Conservation (phyloP, 441 rosid genomes). For the Populus trichocarpa region DNA sequence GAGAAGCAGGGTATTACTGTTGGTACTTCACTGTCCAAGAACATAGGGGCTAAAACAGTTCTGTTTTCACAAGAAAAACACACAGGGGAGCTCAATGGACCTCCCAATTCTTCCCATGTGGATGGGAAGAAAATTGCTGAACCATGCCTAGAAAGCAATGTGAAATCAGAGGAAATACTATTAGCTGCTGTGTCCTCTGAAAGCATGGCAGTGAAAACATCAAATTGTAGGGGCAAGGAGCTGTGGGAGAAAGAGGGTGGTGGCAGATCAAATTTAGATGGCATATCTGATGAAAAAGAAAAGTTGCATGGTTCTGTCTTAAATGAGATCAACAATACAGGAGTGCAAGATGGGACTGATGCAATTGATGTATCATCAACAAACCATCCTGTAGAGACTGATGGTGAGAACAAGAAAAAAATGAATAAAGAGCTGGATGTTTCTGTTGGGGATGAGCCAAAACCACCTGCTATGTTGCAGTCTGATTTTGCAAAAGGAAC, state of each 20-base stretch:
- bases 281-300: slow-evolving; percentile 21
- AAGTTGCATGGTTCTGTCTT: slow-evolving; percentile 17
- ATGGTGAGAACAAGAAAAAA: slow-evolving; percentile 29
- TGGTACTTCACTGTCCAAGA: slow-evolving; percentile 23
- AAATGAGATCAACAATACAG: slow-evolving; percentile 24
- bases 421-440: slow-evolving; percentile 23
- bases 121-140: slow-evolving; percentile 45
- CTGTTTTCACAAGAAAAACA: slow-evolving; percentile 19
- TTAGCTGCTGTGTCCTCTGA: slow-evolving; percentile 10
- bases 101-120: slow-evolving; percentile 28
- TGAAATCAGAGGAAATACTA: slow-evolving; percentile 33
- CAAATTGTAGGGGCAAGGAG: slow-evolving; percentile 27
- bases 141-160: slow-evolving; percentile 35
- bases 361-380: slow-evolving; percentile 34
- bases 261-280: slow-evolving; percentile 22
- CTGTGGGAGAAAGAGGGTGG: slow-evolving; percentile 27
- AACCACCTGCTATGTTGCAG: slow-evolving; percentile 20
- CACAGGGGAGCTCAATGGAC: slow-evolving; percentile 33
- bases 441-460: slow-evolving; percentile 27
- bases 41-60: slow-evolving; percentile 25
- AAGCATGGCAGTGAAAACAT: slow-evolving; percentile 21
- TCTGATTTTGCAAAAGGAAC: slow-evolving; percentile 28
- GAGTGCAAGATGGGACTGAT: slow-evolving; percentile 28
- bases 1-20: slow-evolving; percentile 30
- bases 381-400: slow-evolving; percentile 19